A percentile compares a stretch with the other conserved stretches of the same genome.
Conservation (phyloP, 345 rosid species). For the Theobroma cacao region DNA sequence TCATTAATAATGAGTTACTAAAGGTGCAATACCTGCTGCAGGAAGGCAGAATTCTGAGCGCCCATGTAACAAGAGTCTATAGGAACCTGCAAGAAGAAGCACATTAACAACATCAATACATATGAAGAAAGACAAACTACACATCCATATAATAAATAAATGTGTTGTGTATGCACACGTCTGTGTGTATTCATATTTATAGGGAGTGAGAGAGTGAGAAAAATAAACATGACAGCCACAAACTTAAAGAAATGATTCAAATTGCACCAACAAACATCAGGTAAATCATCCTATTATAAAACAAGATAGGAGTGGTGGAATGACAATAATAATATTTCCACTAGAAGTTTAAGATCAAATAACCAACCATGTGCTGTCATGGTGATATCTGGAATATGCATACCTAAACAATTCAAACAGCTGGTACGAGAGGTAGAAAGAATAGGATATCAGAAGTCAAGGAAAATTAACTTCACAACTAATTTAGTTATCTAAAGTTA, state of each 20-base stretch:
- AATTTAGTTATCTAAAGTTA: not conserved
- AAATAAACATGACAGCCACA: not conserved
- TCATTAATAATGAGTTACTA: not conserved
- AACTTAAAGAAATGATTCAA: not conserved
- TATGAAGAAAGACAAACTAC: not conserved
- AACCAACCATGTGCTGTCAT: not conserved
- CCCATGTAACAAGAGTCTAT: slow-evolving; percentile 91
- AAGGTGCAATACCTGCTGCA: slow-evolving; percentile 70
- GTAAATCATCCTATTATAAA: not conserved
- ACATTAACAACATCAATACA: not conserved
- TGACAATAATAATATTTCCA: not conserved
- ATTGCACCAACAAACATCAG: not conserved
- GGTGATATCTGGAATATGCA: not conserved
- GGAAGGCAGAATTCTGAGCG: slow-evolving; percentile 78
- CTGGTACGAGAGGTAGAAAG: not conserved
- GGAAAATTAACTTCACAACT: not conserved
- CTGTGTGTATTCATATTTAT: not conserved
- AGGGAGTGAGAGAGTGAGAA: not conserved
- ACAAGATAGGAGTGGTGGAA: not conserved
- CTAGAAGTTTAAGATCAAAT: not conserved
- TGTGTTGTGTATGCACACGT: not conserved
- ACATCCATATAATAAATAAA: not conserved
- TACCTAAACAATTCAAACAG: not conserved
- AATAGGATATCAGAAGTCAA: not conserved
- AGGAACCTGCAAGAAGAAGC: slow-evolving; percentile 61